Evolutionary conservation across 257 asterid genomes (phyloP).

Genomic region (Apocynum venetum): DNA sequence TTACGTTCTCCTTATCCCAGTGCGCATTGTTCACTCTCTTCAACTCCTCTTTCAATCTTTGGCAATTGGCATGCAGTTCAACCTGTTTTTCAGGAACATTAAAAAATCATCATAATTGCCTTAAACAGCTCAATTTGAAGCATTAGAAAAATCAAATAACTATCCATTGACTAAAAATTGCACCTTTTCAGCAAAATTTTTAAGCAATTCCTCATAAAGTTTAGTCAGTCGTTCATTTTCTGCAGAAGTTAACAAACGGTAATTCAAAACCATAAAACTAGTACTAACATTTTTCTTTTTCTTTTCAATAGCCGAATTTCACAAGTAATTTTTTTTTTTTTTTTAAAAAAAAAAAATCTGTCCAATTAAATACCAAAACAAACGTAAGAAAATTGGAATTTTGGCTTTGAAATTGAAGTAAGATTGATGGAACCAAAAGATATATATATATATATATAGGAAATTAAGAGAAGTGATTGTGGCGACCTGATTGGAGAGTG

Average conservation of each 20-base stretch:
- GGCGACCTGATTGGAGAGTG: constrained; percentile 31
- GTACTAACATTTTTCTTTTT: too few species aligned
- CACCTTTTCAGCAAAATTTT: constrained; percentile 30
- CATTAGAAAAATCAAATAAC: neutral
- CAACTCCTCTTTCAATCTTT: constrained; percentile 34
- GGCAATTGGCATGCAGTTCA: constrained; percentile 30
- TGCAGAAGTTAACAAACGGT: constrained; percentile 8
- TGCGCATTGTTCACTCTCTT: constrained; percentile 25
- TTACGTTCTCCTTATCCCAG: constrained; percentile 31
- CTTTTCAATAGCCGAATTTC: neutral
- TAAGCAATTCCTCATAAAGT: constrained; percentile 21
- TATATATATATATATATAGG: too few species aligned
- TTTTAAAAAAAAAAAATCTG: neutral
- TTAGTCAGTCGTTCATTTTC: constrained; percentile 36
- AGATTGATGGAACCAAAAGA: too few species aligned
- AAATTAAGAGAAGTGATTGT: neutral
- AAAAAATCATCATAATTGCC: neutral
- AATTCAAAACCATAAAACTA: neutral
- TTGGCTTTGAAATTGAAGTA: neutral
- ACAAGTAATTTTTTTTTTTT: neutral
- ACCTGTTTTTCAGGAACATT: constrained; percentile 19
- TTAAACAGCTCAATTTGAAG: neutral
- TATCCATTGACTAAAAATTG: neutral
- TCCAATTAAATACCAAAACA: neutral
- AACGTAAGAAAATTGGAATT: neutral